Evolutionary conservation across 2,329 filamentous ascomycete genomes (phyloP), one percentile per base, ranked within the genome.

Genomic region (Alternaria sp.): DNA sequence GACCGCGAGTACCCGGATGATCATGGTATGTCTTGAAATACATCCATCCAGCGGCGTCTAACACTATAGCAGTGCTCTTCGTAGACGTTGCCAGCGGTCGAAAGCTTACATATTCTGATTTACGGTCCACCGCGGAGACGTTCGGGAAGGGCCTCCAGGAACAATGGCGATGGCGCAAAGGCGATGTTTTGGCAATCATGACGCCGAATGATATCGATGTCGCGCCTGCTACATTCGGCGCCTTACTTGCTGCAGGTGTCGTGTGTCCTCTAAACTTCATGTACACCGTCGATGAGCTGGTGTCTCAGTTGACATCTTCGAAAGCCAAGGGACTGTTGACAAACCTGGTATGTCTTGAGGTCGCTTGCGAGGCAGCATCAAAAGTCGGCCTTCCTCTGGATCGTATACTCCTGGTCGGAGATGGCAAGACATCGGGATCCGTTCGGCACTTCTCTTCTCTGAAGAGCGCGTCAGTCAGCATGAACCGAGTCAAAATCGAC

Each of bases 181-280:
- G 47, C n/a, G 47, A 50, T 9, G 47, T 50, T 15, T 26, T 50
- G 26, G 47, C 2, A 12, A 50, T n/a, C 3, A 50, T 50, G 47
- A 50, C 47, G 47, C 47, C 47, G n/a, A 50, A 50, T 19, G 15
- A 50, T 10, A 30, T 50, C 4, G 47, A 50, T 19, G 25, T 50
- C 25, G 47, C n/a, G 25, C 28, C 57, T 25, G 50, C 46, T 8
- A 47, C 43, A 5, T 74, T 65, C 51, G 73, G 72, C 4, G 59
- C 54, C 0, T 58, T 71, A 25, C 64, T 60, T n/a, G 62, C 65
- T 10, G 73, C 70, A 23, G 72, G 71, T 1, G 61, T 73, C 4
- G 68, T 69, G 19, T 70, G 62, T 32, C 69, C 71, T 2, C 25
- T 70, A 3, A 73, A 72, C 40, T 49, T 63, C 21, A 61, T 59